A percentile compares a stretch with the other conserved stretches of the same genome.
These are phyloP conservation scores for Trichosporon coremiiforme DNA, from an alignment of 1,284 basidiomycete genomes.

Conservation along the genomic window DNA sequence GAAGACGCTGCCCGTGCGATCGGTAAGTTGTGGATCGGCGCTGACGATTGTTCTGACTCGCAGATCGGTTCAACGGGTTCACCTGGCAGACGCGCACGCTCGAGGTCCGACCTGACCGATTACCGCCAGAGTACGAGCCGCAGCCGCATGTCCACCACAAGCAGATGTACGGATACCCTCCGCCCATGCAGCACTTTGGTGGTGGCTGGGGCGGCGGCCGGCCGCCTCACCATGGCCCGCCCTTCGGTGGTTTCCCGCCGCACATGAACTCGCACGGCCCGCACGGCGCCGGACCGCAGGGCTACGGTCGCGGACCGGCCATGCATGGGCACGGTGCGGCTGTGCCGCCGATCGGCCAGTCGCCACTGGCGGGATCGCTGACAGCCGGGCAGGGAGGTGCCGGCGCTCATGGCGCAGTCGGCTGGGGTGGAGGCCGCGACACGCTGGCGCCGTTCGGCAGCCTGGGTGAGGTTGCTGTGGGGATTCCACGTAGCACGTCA, in stretches of 20 bases:
- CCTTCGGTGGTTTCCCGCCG: constrained; percentile 41
- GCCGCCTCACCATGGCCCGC: constrained; percentile 29
- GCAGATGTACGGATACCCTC: constrained; percentile 33
- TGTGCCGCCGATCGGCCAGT: constrained; percentile 41
- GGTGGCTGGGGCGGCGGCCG: constrained; percentile 26
- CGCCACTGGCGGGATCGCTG: constrained; percentile 50
- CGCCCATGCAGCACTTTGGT: constrained; percentile 31
- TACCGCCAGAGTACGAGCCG: constrained; percentile 63
- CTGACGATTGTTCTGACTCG: background rate
- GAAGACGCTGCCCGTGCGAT: constrained; percentile 90
- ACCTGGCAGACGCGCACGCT: constrained; percentile 88
- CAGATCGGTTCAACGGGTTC: constrained; percentile 77
- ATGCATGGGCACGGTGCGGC: constrained; percentile 31
- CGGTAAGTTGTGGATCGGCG: constrained; percentile 43
- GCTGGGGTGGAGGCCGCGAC: constrained; percentile 21
- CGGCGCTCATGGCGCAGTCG: background rate
- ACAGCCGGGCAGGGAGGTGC: constrained; percentile 26
- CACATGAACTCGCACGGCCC: constrained; percentile 25
- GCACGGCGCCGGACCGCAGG: constrained; percentile 29
- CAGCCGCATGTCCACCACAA: constrained; percentile 52
- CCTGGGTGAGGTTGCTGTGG: background rate
- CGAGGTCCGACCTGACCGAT: constrained; percentile 81
- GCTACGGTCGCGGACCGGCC: constrained; percentile 25
- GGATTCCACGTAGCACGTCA: constrained; percentile 26
- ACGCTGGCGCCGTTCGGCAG: constrained; percentile 9